Evolutionary conservation across 345 rosid genomes (phyloP).

Genomic region (Physaria fendleri): DNA sequence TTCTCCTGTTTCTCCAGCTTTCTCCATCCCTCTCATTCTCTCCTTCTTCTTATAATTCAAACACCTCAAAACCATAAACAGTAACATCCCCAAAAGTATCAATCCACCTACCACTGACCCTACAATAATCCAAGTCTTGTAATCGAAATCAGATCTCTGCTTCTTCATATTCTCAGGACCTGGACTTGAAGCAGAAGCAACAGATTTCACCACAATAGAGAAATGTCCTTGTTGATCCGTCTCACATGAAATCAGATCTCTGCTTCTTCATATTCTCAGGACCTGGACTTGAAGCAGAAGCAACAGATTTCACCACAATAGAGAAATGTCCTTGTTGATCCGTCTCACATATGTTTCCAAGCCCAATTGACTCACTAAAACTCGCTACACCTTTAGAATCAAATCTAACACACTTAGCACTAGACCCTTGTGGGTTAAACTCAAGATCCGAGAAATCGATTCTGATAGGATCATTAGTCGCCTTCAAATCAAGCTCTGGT

Average conservation of each 20-base stretch:
- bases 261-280: constrained; percentile 29
- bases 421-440: constrained; percentile 52
- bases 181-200: constrained; percentile 44
- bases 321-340: constrained; percentile 77
- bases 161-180: constrained; percentile 23
- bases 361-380: constrained; percentile 44
- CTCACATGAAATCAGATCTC: constrained; percentile 36
- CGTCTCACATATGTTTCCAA: constrained; percentile 45
- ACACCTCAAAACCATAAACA: constrained; percentile 45
- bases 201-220: constrained; percentile 64
- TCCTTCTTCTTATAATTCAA: constrained; percentile 50
- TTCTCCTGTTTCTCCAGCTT: constrained; percentile 90
- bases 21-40: constrained; percentile 83
- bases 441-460: constrained; percentile 57
- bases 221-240: constrained; percentile 72
- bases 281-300: constrained; percentile 42
- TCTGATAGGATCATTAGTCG: constrained; percentile 43
- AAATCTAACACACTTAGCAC: constrained; percentile 62
- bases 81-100: constrained; percentile 41
- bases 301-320: constrained; percentile 56
- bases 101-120: constrained; percentile 79
- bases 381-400: constrained; percentile 49
- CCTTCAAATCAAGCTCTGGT: constrained; percentile 37
- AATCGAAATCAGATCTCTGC: constrained; percentile 25
- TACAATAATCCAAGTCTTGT: constrained; percentile 58